Base-by-base conservation (phyloP, 129 eudicot genomes). In the Ambrosia artemisiifolia region DNA sequence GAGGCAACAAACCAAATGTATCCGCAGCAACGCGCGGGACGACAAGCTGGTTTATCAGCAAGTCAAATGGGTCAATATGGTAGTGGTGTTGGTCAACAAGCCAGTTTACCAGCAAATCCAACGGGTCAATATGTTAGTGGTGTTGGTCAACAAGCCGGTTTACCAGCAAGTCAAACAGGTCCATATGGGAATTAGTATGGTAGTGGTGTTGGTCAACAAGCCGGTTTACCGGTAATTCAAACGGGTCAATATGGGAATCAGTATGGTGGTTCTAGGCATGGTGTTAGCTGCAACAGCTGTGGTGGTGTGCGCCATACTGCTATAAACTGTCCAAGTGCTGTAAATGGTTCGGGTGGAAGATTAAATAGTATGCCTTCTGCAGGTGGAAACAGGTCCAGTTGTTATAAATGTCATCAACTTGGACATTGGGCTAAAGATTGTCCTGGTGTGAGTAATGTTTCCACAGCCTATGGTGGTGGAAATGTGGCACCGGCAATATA, bases 341-440 rank as follows among this genome's bases (percentile, higher is more conserved):
- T 79, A 68, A 84, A 51, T 67, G 64, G 62, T 48, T 89, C 77
- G 30, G 88, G 84, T 35, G 79, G 84, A 64, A 76, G 72, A 24
- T 51, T 42, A 63, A 74, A 34, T 54, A 85, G 71, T 73, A 63
- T 54, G 70, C 43, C 66, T 8, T 11, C 59, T 64, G 60, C 83
- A 13, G 75, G 76, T 7, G 70, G 81, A 70, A 62, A 57, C 72
- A 60, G 14, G 35, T 24, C 76, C 57, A 4, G 73, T 75, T 92
- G 94, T 72, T 88, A 3, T 65, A 86, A 85, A 75, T 92, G 96
- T 72, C 83, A 87, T 66, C 81, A 83, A 77, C 10, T 44, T 75
- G 96, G 98, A 54, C 96, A 93, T 70, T 93, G 89, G 96, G 88
- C 92, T 7, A 85, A 71, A 62, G 86, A 87, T 61, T 89, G 92